Percentiles rank a stretch among this genome's conserved stretches.
These are phyloP conservation scores for Phytophthora constricta DNA, from an alignment of 352 stramenopile species.

Conservation along the genomic window DNA sequence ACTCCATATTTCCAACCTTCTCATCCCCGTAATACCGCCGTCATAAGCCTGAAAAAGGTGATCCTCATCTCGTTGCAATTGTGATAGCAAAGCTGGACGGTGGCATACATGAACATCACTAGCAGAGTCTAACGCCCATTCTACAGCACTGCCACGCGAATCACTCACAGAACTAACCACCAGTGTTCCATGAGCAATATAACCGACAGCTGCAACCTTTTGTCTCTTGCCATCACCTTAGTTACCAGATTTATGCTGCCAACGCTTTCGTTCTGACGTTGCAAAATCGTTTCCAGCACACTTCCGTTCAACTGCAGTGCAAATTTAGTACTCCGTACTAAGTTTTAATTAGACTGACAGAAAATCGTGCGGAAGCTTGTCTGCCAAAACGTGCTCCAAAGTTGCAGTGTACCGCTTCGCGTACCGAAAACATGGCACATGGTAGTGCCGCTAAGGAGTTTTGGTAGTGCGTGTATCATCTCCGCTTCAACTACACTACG, in stretches of 20 bases:
- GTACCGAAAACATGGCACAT: too few relatives aligned
- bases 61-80: neutral
- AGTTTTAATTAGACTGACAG: too few relatives aligned
- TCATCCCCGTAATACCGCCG: neutral
- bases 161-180: constrained; percentile 9
- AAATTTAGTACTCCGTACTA: too few relatives aligned
- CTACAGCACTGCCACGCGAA: constrained; percentile 4
- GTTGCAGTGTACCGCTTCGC: too few relatives aligned
- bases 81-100: neutral
- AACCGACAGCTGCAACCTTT: constrained; percentile 4
- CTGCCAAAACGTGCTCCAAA: too few relatives aligned
- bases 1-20: neutral
- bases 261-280: constrained; percentile 12
- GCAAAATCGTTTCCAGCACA: constrained; percentile 1
- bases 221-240: neutral
- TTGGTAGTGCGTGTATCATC: too few relatives aligned
- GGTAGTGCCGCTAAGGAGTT: too few relatives aligned
- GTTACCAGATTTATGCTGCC: constrained; percentile 13
- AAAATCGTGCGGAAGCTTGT: too few relatives aligned
- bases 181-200: constrained; percentile 1
- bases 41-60: neutral
- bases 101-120: constrained; percentile 19
- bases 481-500: too few relatives aligned
- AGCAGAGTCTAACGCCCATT: constrained; percentile 16
- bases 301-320: too few relatives aligned